Evolutionary conservation across 805 yeast genomes (phyloP).

Genomic region (Danielozyma ontarioensis): DNA sequence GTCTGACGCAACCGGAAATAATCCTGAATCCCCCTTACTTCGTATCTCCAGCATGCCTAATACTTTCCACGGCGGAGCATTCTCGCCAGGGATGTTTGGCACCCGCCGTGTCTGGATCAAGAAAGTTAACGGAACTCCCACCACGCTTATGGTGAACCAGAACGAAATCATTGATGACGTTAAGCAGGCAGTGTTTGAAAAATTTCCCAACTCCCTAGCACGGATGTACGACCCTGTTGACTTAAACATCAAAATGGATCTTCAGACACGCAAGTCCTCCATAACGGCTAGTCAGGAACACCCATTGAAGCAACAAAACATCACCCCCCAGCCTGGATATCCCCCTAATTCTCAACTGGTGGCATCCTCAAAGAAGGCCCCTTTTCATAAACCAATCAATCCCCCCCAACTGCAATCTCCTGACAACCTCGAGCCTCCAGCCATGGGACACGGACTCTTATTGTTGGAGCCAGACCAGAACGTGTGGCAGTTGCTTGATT

Average conservation of each 20-base stretch:
- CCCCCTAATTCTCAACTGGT: too few species aligned
- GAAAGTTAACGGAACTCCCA: conserved; percentile 51
- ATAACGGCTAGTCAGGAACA: too few species aligned
- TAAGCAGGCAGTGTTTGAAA: conserved; percentile 56
- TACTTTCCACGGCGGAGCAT: conserved; percentile 4
- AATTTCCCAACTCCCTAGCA: conserved; percentile 65
- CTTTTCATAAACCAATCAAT: not conserved
- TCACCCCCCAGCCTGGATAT: too few species aligned
- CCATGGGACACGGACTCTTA: conserved; percentile 1
- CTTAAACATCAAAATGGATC: conserved; percentile 35
- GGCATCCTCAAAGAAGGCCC: not conserved
- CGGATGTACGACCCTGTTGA: conserved; percentile 66
- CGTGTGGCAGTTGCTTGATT: conserved; percentile 55
- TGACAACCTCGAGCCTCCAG: too few species aligned
- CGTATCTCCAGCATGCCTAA: too few species aligned
- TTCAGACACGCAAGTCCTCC: conserved; percentile 6
- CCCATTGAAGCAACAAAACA: too few species aligned
- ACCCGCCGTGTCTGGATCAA: conserved; percentile 53
- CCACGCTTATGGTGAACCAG: conserved; percentile 59
- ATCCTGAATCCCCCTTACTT: not conserved
- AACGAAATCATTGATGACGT: conserved; percentile 77
- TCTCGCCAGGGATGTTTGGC: conserved; percentile 8
- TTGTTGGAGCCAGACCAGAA: conserved; percentile 55
- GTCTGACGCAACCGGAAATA: not conserved
- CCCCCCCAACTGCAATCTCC: too few species aligned